Evolutionary conservation across 2,329 filamentous ascomycete species (phyloP).

Genomic region (Colletotrichum echinochloae): DNA sequence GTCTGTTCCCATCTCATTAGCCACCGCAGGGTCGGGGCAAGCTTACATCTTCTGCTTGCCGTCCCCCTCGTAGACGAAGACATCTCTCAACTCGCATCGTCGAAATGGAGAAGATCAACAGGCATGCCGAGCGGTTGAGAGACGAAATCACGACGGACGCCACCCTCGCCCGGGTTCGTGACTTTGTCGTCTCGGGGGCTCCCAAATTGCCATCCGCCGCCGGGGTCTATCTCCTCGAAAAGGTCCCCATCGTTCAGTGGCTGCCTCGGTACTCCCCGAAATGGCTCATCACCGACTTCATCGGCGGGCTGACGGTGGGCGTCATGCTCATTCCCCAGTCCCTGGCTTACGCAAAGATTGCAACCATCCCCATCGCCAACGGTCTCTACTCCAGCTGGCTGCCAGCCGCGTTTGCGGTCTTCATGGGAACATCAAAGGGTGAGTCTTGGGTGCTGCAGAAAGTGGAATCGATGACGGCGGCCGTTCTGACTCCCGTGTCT

Average conservation of each 20-base stretch:
- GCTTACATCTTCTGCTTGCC: neutral
- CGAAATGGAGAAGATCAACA: conserved; percentile 26
- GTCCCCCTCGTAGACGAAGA: neutral
- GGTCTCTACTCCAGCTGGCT: conserved; percentile 72
- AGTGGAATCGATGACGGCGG: neutral
- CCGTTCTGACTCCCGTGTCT: conserved; percentile 11
- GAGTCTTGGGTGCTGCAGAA: conserved; percentile 17
- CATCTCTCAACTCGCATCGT: neutral
- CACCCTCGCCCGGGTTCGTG: conserved; percentile 47
- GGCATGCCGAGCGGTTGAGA: conserved; percentile 2
- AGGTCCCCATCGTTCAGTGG: conserved; percentile 73
- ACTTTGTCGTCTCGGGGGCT: conserved; percentile 48
- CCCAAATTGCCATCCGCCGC: conserved; percentile 62
- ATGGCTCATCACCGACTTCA: conserved; percentile 72
- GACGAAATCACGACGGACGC: conserved; percentile 49
- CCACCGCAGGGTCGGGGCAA: neutral
- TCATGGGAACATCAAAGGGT: conserved; percentile 74
- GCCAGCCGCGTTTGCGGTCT: conserved; percentile 66
- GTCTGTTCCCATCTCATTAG: conserved; percentile 21
- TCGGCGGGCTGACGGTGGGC: conserved; percentile 71
- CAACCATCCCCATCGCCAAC: conserved; percentile 70
- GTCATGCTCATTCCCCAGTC: conserved; percentile 72
- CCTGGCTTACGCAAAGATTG: conserved; percentile 72
- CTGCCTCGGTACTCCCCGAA: conserved; percentile 69
- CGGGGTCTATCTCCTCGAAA: conserved; percentile 68